Conservation (phyloP, 345 rosid genomes). For the Jatropha curcas region DNA sequence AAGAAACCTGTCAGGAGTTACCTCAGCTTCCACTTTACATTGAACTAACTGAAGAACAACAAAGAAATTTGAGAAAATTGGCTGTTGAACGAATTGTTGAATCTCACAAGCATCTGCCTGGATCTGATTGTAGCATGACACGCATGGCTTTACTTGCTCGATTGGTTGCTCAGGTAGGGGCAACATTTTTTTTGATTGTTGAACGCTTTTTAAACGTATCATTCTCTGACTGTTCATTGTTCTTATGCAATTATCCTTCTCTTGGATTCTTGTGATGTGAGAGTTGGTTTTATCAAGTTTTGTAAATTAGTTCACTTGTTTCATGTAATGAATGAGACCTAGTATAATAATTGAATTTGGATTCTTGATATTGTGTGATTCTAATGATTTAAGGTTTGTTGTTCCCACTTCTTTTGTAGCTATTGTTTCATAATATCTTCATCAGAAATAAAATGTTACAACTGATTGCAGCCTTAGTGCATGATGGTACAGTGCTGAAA, state of each 20-base stretch:
- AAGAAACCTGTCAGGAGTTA: conserved; percentile 67
- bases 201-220: neutral
- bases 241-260: neutral
- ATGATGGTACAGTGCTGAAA: neutral
- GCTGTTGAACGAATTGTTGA: conserved; percentile 74
- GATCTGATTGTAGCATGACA: conserved; percentile 48
- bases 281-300: neutral
- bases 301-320: neutral
- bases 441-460: neutral
- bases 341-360: neutral
- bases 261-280: neutral
- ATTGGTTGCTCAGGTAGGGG: conserved; percentile 73
- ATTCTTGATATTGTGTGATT: neutral
- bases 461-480: neutral
- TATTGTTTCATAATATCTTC: neutral
- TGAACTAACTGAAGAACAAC: conserved; percentile 67
- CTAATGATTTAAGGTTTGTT: neutral
- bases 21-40: conserved; percentile 66
- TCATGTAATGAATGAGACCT: neutral
- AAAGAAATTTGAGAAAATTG: conserved; percentile 48
- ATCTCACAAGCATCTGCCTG: conserved; percentile 58
- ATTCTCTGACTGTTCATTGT: neutral
- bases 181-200: neutral
- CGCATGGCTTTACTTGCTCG: conserved; percentile 79
- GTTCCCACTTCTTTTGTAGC: neutral